Evolutionary conservation across 495 filamentous ascomycete genomes (phyloP), one percentile per base, ranked within the genome.

Genomic region (Hamigera avellanea): DNA sequence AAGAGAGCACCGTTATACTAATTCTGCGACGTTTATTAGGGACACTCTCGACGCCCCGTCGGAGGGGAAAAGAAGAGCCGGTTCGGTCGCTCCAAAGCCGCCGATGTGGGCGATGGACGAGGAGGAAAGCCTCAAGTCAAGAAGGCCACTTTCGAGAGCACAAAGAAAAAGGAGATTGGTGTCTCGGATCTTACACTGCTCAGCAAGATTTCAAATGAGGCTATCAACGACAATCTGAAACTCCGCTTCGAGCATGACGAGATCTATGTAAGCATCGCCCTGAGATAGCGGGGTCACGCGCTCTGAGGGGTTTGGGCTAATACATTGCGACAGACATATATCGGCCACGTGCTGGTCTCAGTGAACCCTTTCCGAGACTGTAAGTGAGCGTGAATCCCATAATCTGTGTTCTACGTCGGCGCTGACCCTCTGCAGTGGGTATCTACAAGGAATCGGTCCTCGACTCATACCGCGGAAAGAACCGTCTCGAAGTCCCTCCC

Each of bases 121-220:
- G 49, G 53, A 46, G 66, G 69, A 45, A 76, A 76, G 50, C 66
- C 73, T 27, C 83, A 82, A 61, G 81, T 93, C 45, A 89, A 86
- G 63, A 96, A 95, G 66, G 93, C 93, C 33, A 80, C 80, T 15
- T 99, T 89, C 60, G 93, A 99, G 61, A 86, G 74, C 15, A 83
- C 78, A 36, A 95, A 95, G 74, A 96, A 95, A 78, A 96, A 95
- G 75, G 87, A 96, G 61, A 89, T 96, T 44, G 93, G 93, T 37
- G 89, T 99, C 18, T 95, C 93, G 14, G 93, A 99, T 70, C 72
- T 99, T 47, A 99, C 93, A 4, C 69, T 99, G 42, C 81, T 99
- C 48, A 93, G 86, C 65, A 95, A 96, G 64, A 91, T 99, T 42
- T 91, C 87, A 41, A 95, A 96, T 54, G 93, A 99, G 57, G 87